Base-by-base conservation (phyloP, 805 yeast genomes). In the Wickerhamiella nectarea region DNA sequence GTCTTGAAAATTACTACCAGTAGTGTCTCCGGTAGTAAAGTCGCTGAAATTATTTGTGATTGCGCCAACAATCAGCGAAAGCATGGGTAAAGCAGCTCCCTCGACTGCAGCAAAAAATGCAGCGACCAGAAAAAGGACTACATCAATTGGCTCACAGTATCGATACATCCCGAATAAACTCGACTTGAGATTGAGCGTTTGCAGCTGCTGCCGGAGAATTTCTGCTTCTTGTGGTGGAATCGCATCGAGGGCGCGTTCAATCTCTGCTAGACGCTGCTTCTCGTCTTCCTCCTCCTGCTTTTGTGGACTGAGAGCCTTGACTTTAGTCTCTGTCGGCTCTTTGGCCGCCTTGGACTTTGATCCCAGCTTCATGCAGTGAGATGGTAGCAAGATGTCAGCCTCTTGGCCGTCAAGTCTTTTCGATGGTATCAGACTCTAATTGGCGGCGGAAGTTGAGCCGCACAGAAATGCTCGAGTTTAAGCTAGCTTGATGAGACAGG, bases 81-180 rank as follows among this genome's bases (percentile, higher is more conserved):
- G 64, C 50, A 65, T 53, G 1, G 70, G 70, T 43, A 66, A 42
- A 9, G 64, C 62, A 18, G 64, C 66, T 12, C 69, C 69, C n/a
- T 62, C 62, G 6, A 61, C 60, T 7, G 59, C 52, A 2, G 70
- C 56, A 37, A 56, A 51, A 21, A 56, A 44, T 17, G 54, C 46
- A 1, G 65, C 69, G 11, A 61, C 3, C 4, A 51, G 14, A 18
- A 63, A 52, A 33, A 62, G 43, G 36, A 53, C 40, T 12, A 46
- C 42, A 34, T 65, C 70, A 29, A 36, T 40, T 15, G 50, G 48
- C 15, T 51, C 52, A 5, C 67, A 64, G 48, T 57, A 65, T 22
- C 64, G 51, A 50, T 53, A 65, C 17, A 65, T 50, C 0, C 64
- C 56, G 38, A 52, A 46, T 35, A 57, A 48, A 24, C 54, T 48